Conservation (phyloP, 805 yeast genomes). For the Saccharomycopsis babjevae region DNA sequence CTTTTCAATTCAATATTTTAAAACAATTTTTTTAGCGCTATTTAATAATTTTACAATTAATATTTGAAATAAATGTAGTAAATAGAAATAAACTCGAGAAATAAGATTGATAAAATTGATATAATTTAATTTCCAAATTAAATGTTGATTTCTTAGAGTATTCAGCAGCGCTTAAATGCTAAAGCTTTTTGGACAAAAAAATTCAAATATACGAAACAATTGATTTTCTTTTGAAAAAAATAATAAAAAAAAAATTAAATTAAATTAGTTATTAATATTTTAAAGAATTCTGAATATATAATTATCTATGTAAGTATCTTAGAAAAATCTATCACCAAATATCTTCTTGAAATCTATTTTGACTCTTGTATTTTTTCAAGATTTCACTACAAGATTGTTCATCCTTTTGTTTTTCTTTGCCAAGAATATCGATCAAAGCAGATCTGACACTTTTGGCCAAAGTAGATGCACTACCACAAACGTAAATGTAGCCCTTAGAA, state of each 20-base stretch:
- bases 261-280: neutral
- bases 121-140: neutral
- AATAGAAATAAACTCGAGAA: neutral
- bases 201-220: too few relatives aligned
- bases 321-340: slow-evolving; percentile 57
- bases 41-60: too few relatives aligned
- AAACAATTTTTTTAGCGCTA: too few relatives aligned
- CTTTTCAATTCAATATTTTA: too few relatives aligned
- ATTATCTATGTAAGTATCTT: neutral
- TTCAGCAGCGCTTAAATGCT: too few relatives aligned
- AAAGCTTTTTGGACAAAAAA: too few relatives aligned
- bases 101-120: neutral
- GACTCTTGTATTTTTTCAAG: slow-evolving; percentile 67
- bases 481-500: slow-evolving; percentile 82
- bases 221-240: too few relatives aligned
- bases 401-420: slow-evolving; percentile 51
- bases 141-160: neutral
- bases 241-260: too few relatives aligned
- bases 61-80: neutral
- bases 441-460: slow-evolving; percentile 93
- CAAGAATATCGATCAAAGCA: slow-evolving; percentile 53
- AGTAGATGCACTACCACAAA: slow-evolving; percentile 92
- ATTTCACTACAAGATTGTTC: slow-evolving; percentile 58
- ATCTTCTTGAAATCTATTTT: slow-evolving; percentile 92
- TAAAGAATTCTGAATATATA: neutral